phyloP scores from a whole-genome alignment of 2,329 filamentous ascomycete genomes.

The Aschersonia sp. region DNA sequence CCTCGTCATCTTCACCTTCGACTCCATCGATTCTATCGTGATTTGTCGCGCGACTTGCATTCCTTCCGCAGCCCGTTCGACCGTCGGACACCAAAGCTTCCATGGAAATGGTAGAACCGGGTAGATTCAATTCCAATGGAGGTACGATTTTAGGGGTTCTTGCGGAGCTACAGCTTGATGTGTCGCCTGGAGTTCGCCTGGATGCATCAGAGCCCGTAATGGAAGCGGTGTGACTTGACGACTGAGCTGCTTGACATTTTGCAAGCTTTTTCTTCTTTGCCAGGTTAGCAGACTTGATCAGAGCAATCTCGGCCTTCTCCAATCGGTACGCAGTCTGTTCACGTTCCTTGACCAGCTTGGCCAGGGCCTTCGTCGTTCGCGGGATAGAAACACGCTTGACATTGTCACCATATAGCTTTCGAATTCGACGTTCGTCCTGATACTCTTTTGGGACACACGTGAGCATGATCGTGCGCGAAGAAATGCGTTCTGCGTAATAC shows the following conservation, averaged over 20 bases:
- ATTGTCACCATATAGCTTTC: constrained; percentile 66
- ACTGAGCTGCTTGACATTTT: neutral
- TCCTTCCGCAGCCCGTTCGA: neutral
- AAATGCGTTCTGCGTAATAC: constrained; percentile 70
- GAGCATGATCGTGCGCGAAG: constrained; percentile 80
- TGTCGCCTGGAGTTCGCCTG: constrained; percentile 2
- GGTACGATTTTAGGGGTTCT: neutral
- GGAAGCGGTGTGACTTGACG: neutral
- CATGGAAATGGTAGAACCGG: constrained; percentile 2
- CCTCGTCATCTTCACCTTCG: constrained; percentile 12
- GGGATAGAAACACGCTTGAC: constrained; percentile 78
- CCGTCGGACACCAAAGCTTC: neutral
- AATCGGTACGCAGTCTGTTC: constrained; percentile 68
- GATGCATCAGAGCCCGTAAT: constrained; percentile 1
- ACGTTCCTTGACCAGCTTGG: constrained; percentile 68
- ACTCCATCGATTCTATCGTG: neutral
- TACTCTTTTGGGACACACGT: constrained; percentile 70
- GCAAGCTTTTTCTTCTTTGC: constrained; percentile 39
- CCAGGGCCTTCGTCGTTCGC: constrained; percentile 60
- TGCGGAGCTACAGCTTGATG: constrained; percentile 1
- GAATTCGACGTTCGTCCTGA: constrained; percentile 60
- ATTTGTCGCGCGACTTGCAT: neutral
- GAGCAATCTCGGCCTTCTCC: constrained; percentile 72
- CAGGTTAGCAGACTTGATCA: constrained; percentile 67
- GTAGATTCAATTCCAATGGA: constrained; percentile 4